Evolutionary conservation across 192 early-diverging fungal species (phyloP).

Genomic region (Backusella psychrophila): DNA sequence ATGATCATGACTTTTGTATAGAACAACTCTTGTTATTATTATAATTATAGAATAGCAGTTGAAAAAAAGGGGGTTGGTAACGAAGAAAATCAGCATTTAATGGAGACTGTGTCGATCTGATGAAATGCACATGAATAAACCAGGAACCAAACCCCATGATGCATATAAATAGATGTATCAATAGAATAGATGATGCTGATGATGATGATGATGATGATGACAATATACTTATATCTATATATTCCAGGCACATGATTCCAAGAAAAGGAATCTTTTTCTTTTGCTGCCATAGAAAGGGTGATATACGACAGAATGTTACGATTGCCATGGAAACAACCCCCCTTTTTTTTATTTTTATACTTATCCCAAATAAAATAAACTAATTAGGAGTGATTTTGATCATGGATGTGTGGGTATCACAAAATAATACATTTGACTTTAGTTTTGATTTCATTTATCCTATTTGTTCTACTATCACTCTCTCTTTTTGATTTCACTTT

Average conservation of each 20-base stretch:
- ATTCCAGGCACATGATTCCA: neutral
- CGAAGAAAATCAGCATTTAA: neutral
- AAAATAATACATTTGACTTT: too few relatives aligned
- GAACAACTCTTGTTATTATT: neutral
- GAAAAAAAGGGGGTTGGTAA: neutral
- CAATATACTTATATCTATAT: neutral
- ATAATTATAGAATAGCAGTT: neutral
- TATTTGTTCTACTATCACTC: too few relatives aligned
- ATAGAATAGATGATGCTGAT: neutral
- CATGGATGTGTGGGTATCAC: too few relatives aligned
- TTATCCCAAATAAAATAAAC: too few relatives aligned
- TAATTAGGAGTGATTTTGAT: too few relatives aligned
- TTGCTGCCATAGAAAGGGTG: too few relatives aligned
- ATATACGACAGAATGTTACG: too few relatives aligned
- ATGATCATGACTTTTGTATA: neutral
- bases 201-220: neutral
- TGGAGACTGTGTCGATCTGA: neutral
- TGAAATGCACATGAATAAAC: neutral
- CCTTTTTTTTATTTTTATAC: too few relatives aligned
- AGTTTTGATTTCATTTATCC: too few relatives aligned
- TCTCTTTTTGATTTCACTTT: too few relatives aligned
- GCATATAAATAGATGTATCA: neutral
- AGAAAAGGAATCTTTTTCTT: neutral
- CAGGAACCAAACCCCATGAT: neutral
- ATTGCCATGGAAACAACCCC: too few relatives aligned